Percentiles rank a stretch among this genome's conserved stretches.
Conservation (phyloP, 768 basidiomycete species). For the Suillus plorans region DNA sequence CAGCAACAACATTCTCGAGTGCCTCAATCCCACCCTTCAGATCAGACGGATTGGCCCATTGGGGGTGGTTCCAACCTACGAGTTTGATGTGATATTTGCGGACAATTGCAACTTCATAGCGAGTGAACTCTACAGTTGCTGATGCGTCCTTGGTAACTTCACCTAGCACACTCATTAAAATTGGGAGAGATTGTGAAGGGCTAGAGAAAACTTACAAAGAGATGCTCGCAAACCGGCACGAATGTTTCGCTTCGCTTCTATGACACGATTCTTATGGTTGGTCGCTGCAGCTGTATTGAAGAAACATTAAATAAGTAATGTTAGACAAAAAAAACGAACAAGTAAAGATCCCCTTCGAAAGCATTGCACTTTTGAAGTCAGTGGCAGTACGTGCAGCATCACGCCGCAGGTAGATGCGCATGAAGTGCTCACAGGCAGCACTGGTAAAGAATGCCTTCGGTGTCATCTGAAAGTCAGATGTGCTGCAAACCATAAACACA, state of each 20-base stretch:
- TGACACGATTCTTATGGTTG: neutral
- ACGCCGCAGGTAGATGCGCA: neutral
- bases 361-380: neutral
- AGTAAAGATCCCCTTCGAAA: neutral
- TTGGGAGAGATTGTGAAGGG: neutral
- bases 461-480: neutral
- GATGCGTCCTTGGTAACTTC: neutral
- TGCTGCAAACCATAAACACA: neutral
- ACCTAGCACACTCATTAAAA: neutral
- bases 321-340: neutral
- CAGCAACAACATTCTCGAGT: neutral
- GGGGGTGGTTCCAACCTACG: neutral
- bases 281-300: neutral
- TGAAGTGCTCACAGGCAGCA: neutral
- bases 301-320: neutral
- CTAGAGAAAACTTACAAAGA: neutral
- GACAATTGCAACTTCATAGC: neutral
- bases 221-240: neutral
- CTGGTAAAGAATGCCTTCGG: neutral
- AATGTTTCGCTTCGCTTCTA: neutral
- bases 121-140: neutral
- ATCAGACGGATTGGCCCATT: neutral
- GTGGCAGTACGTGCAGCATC: neutral
- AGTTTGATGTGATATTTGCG: neutral
- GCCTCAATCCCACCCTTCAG: neutral